Evolutionary conservation across 129 eudicot genomes (phyloP), one percentile per base, ranked within the genome.

Genomic region (Smallanthus sonchifolius): DNA sequence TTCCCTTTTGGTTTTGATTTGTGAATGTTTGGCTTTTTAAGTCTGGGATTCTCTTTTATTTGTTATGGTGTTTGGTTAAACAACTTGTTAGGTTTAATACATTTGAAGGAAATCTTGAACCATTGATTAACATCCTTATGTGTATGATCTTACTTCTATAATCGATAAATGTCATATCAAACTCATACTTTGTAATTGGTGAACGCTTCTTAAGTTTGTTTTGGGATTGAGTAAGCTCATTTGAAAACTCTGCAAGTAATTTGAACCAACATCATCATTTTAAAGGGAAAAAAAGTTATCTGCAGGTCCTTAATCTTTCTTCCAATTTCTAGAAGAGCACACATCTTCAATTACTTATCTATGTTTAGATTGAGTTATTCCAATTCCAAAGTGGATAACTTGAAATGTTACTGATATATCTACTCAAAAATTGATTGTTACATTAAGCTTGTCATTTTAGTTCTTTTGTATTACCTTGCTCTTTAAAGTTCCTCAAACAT

Each of bases 181-280:
- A 72, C 38, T 72, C 37, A 42, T 40, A 72, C 76, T 56, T 59
- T 42, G 65, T 36, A 32, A 17, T 19, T 13, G 24, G 64, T 75
- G 11, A 65, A 65, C 45, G 28, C 30, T 54, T 60, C 16, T 24
- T 24, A 24, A 24, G 61, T 62, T 47, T 30, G 24, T 42, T 39
- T 24, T 65, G 9, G 20, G 52, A 44, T 75, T 45, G 51, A 75
- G 48, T 20, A 65, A 48, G 51, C 70, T 34, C 35, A 36, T 62
- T 74, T 17, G 35, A 45, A 61, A 34, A 13, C 37, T 47, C 19
- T 64, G 65, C 62, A 44, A 63, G 78, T 74, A 59, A 61, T 47
- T 34, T 38, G 64, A 75, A 37, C 42, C 67, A 20, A 45, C 63
- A 35, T 19, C 2, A 17, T 35, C 51, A 7, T 19, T 48, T 61